phyloP scores from a whole-genome alignment of 371 early-diverging fungal genomes.

The Mucor irregularis region DNA sequence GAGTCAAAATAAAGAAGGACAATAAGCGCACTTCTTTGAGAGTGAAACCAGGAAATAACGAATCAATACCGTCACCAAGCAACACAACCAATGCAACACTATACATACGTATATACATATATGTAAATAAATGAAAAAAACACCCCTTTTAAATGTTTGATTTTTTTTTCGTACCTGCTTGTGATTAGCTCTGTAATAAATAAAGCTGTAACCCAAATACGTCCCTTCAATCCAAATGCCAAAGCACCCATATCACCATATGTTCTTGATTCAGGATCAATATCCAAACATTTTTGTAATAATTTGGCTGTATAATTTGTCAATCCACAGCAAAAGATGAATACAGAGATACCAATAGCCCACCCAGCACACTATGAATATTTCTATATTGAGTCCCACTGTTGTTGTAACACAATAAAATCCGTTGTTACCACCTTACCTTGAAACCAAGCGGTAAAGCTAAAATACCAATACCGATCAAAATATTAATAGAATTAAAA shows the following conservation, averaged over 20 bases:
- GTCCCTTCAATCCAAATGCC: slow-evolving; percentile 68
- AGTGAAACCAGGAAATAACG: slow-evolving; percentile 38
- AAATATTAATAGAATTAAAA: slow-evolving; percentile 66
- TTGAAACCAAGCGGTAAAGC: slow-evolving; percentile 65
- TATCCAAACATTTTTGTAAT: slow-evolving; percentile 60
- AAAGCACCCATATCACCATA: slow-evolving; percentile 71
- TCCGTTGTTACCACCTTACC: slow-evolving; percentile 15
- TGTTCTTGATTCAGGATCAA: slow-evolving; percentile 46
- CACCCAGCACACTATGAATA: slow-evolving; percentile 56
- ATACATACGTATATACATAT: neutral
- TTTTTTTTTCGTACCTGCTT: slow-evolving; percentile 38
- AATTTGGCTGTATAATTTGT: slow-evolving; percentile 70
- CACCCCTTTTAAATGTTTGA: neutral
- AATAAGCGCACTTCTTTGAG: slow-evolving; percentile 26
- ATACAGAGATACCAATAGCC: slow-evolving; percentile 57
- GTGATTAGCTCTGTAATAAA: slow-evolving; percentile 70
- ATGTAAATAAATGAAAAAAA: neutral
- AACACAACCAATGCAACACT: slow-evolving; percentile 44
- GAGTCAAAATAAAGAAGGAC: slow-evolving; percentile 47
- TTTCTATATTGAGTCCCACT: too few species aligned
- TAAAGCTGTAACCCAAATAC: slow-evolving; percentile 48
- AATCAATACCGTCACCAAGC: slow-evolving; percentile 45
- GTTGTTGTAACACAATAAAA: too few species aligned
- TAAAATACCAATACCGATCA: slow-evolving; percentile 64
- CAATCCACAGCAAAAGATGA: slow-evolving; percentile 55